Base-by-base conservation (phyloP, 306 rosid species). In the Corylus americana region DNA sequence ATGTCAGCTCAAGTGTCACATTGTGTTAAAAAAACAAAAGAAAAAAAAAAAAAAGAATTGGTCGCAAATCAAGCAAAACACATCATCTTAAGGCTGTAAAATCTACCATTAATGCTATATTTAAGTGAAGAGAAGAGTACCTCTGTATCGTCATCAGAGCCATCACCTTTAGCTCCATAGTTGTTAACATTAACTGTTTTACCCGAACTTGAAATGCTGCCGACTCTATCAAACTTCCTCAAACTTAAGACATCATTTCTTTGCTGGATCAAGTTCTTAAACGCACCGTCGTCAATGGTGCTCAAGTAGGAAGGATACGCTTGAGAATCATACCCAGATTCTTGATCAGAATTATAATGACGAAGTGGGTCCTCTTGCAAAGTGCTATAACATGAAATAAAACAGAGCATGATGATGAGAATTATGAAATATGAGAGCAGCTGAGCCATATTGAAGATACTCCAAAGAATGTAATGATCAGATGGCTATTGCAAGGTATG, bases 151-250 rank as follows among this genome's bases (percentile, higher is more conserved):
- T 90, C 91, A 44, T 76, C 16, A 27, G 5, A 2, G 70, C 91
- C 89, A 83, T 87, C 82, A 55, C 95, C 91, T 64, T 77, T 44
- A 42, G 93, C 97, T 82, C 97, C 95, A 80, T 77, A 89, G 74
- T 90, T 85, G 58, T 67, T 48, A 42, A 90, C 95, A 82, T 78
- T 86, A 63, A 92, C 81, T 13, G 45, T 74, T 79, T 71, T 55
- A 71, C 18, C 77, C 0, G 68, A 74, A 53, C 35, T 20, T 2
- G 70, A 42, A 51, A 51, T 29, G 62, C n/a, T 54, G 35, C 27
- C 84, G 70, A 64, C 35, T 27, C 44, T 27, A 48, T 49, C 59
- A 42, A 77, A 54, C 11, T 31, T 83, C 69, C 82, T 83, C 45
- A 74, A 79, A 71, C 74, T 57, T 54, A 76, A 48, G 67, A 61